Evolutionary conservation across 2,329 filamentous ascomycete species (phyloP).

Genomic region (Colletotrichum spinosum): DNA sequence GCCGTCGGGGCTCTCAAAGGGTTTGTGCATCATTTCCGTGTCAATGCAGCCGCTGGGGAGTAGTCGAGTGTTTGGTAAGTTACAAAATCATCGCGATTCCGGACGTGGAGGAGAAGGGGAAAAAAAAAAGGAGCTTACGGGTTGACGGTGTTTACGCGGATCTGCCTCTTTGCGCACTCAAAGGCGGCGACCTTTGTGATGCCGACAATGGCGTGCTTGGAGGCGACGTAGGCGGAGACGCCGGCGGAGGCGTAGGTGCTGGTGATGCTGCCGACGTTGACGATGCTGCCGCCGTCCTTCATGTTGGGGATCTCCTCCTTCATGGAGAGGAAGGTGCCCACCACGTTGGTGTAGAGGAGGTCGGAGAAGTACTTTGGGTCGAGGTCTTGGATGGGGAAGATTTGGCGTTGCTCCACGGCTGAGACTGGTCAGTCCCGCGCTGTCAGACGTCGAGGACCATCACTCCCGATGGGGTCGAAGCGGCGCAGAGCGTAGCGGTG

Average conservation of each 20-base stretch:
- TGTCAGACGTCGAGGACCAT: slow-evolving; percentile 13
- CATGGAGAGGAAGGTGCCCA: slow-evolving; percentile 43
- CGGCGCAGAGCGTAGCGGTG: too few species aligned
- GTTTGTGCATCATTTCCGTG: slow-evolving; percentile 45
- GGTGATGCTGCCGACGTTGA: slow-evolving; percentile 59
- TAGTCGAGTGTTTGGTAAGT: too few species aligned
- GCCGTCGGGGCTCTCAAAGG: slow-evolving; percentile 41
- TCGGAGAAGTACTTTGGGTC: slow-evolving; percentile 40
- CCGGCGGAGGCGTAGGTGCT: slow-evolving; percentile 52
- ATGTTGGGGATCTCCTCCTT: slow-evolving; percentile 50
- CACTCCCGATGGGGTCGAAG: too few species aligned
- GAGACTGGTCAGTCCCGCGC: slow-evolving; percentile 26
- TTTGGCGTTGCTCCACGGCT: slow-evolving; percentile 42
- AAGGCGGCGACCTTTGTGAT: slow-evolving; percentile 44
- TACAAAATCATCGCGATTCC: slow-evolving; percentile 14
- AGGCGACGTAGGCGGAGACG: slow-evolving; percentile 47
- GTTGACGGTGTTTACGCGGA: slow-evolving; percentile 33
- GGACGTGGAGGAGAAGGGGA: not conserved
- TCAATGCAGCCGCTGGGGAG: slow-evolving; percentile 41
- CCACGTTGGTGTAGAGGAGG: slow-evolving; percentile 42
- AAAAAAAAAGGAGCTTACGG: slow-evolving; percentile 16
- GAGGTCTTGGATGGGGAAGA: slow-evolving; percentile 39
- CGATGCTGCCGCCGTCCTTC: slow-evolving; percentile 56
- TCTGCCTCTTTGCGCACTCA: slow-evolving; percentile 39
- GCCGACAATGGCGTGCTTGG: slow-evolving; percentile 46